phyloP scores from a whole-genome alignment of 495 filamentous ascomycete species.

The Cetradonia linearis region DNA sequence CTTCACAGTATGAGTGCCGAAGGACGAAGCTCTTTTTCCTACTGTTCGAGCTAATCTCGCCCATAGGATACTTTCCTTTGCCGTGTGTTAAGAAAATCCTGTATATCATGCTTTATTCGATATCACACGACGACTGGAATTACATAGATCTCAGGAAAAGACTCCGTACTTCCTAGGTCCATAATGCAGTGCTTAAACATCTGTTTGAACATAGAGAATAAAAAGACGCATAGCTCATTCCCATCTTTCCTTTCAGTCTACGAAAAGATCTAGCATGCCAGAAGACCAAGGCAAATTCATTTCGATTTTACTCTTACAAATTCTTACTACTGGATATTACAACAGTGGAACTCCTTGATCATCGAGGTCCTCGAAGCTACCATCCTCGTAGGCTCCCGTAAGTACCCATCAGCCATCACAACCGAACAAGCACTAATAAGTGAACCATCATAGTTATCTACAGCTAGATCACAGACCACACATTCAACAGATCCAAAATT shows the following conservation, averaged over 20 bases:
- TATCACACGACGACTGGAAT: background rate
- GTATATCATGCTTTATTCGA: background rate
- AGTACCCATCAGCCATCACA: background rate
- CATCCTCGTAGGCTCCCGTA: conserved; percentile 24
- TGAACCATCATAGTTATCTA: conserved; percentile 16
- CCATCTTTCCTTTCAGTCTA: conserved; percentile 24
- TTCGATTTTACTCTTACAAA: background rate
- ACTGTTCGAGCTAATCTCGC: background rate
- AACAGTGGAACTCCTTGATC: conserved; percentile 26
- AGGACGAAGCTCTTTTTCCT: background rate
- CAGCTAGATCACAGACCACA: conserved; percentile 24
- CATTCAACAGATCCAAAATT: conserved; percentile 15
- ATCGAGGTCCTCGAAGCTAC: conserved; percentile 23
- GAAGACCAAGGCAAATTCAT: conserved; percentile 19
- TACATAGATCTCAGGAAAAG: background rate
- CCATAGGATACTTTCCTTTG: conserved; percentile 22
- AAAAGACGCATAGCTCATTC: conserved; percentile 17
- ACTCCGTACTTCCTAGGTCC: background rate
- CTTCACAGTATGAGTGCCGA: conserved; percentile 14
- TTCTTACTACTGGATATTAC: conserved; percentile 12
- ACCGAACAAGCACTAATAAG: background rate
- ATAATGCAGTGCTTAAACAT: too few species aligned
- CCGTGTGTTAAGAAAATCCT: conserved; percentile 14
- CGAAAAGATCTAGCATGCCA: conserved; percentile 22
- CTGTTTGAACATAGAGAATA: background rate